phyloP scores from a whole-genome alignment of 805 yeast species.

The Candida quercuum region DNA sequence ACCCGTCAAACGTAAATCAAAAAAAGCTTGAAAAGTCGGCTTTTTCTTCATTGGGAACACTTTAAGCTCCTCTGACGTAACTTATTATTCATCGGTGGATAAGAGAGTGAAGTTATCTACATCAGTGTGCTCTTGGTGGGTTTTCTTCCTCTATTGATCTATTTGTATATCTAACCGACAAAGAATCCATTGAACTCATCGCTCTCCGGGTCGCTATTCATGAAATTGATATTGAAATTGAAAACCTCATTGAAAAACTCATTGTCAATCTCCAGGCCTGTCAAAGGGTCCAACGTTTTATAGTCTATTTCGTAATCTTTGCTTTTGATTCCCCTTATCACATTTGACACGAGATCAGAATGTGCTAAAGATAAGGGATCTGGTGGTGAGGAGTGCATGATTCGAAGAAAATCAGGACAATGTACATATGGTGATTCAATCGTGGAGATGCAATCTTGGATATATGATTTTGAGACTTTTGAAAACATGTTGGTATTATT shows the following conservation, averaged over 20 bases:
- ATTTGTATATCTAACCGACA: not conserved
- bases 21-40: too few species aligned
- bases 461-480: not conserved
- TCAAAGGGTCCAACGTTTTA: not conserved
- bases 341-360: not conserved
- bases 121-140: too few species aligned
- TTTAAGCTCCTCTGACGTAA: too few species aligned
- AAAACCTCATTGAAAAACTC: constrained; percentile 1
- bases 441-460: not conserved
- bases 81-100: too few species aligned
- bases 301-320: not conserved
- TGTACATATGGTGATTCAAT: not conserved
- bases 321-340: not conserved
- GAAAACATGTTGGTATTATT: constrained; percentile 1
- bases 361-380: not conserved
- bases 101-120: too few species aligned
- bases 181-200: not conserved
- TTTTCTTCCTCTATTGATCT: too few species aligned
- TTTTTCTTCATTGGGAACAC: too few species aligned
- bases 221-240: not conserved
- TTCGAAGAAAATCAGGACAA: not conserved
- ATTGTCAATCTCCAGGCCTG: not conserved
- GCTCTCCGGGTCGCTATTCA: not conserved
- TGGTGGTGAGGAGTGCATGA: not conserved
- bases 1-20: too few species aligned